Percentiles rank a stretch among this genome's conserved stretches.
These are phyloP conservation scores for Debaryomyces sp. DNA, from an alignment of 1,139 yeast species.

Conservation along the genomic window DNA sequence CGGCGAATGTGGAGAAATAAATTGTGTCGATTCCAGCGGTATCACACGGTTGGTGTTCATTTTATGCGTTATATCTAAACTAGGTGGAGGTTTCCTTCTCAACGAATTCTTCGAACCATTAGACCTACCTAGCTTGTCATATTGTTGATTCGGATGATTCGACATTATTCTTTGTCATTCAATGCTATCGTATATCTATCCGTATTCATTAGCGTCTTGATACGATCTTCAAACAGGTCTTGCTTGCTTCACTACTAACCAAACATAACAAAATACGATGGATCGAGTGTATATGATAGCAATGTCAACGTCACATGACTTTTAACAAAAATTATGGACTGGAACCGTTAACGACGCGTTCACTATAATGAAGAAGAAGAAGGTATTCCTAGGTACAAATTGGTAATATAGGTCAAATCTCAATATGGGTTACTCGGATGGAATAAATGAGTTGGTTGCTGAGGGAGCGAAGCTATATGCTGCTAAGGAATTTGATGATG, in stretches of 20 bases:
- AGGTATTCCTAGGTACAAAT: background rate
- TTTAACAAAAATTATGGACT: background rate
- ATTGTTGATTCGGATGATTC: background rate
- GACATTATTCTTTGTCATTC: slow-evolving; percentile 5
- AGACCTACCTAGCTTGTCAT: slow-evolving; percentile 1
- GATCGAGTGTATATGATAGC: slow-evolving; percentile 2
- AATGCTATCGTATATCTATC: background rate
- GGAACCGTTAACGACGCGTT: slow-evolving; percentile 5
- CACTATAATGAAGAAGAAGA: background rate
- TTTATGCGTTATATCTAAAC: slow-evolving; percentile 7
- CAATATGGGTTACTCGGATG: slow-evolving; percentile 27
- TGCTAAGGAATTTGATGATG: slow-evolving; percentile 62
- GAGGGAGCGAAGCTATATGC: slow-evolving; percentile 68
- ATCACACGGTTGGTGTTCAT: background rate
- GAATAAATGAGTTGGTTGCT: slow-evolving; percentile 49
- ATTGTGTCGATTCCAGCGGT: background rate
- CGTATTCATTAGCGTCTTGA: background rate
- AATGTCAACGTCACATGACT: slow-evolving; percentile 2
- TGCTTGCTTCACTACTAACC: background rate
- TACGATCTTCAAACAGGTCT: background rate
- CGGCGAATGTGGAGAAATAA: background rate
- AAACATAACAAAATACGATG: background rate
- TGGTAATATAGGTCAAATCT: background rate
- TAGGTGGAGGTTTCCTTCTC: slow-evolving; percentile 37
- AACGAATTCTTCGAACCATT: slow-evolving; percentile 18